Evolutionary conservation across 176 grass and related monocot genomes (phyloP).

Genomic region (Raddia distichophylla): DNA sequence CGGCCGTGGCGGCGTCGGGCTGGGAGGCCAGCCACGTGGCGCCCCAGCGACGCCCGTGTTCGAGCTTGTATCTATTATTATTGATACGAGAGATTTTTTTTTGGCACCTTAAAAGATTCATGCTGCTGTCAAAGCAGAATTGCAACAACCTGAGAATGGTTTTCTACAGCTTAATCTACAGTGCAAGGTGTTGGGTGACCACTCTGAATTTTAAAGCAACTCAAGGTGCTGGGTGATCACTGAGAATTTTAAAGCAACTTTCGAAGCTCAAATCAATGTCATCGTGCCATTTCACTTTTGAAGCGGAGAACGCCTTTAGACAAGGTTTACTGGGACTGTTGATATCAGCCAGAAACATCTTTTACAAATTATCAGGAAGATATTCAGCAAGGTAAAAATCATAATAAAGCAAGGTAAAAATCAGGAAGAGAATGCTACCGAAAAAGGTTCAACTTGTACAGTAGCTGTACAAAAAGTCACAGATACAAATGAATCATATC

Average conservation of each 20-base stretch:
- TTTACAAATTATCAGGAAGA: neutral
- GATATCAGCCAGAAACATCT: neutral
- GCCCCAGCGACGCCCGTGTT: too few species aligned
- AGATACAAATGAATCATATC: conserved; percentile 26
- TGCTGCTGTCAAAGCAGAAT: neutral
- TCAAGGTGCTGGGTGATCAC: neutral
- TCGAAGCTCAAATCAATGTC: neutral
- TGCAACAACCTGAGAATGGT: neutral
- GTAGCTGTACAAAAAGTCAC: conserved; percentile 3
- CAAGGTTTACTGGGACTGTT: neutral
- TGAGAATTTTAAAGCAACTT: neutral
- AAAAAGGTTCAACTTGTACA: conserved; percentile 8
- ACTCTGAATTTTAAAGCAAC: neutral
- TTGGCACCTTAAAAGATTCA: neutral
- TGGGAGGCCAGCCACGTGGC: too few species aligned
- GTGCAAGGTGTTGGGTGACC: neutral
- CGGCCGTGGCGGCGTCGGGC: too few species aligned
- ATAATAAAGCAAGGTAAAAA: neutral
- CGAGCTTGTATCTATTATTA: too few species aligned
- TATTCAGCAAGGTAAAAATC: neutral
- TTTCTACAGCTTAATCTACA: neutral
- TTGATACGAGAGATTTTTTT: neutral
- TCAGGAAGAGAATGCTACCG: neutral
- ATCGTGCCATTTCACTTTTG: neutral
- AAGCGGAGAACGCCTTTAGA: neutral